phyloP scores from a whole-genome alignment of 2,329 filamentous ascomycete genomes.

The Emergomyces pasteurianus region DNA sequence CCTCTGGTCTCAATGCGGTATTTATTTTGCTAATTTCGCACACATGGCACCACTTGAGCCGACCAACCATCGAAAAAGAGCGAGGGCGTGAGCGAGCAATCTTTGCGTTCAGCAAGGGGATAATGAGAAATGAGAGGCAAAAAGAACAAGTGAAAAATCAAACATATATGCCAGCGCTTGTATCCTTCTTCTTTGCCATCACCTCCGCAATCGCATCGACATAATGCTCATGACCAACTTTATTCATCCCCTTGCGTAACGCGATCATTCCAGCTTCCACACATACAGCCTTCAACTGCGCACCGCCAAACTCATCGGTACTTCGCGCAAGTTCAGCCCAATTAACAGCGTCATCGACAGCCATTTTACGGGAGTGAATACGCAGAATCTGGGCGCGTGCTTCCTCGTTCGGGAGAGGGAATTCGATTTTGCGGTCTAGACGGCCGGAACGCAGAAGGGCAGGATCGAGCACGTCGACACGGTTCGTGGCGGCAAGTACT shows the following conservation, averaged over 20 bases:
- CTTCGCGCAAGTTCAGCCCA: slow-evolving; percentile 91
- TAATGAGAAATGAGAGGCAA: neutral
- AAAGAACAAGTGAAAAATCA: slow-evolving; percentile 9
- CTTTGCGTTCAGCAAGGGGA: neutral
- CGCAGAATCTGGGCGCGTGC: slow-evolving; percentile 91
- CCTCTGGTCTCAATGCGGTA: neutral
- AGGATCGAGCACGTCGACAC: slow-evolving; percentile 85
- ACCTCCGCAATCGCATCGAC: slow-evolving; percentile 97
- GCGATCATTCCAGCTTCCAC: slow-evolving; percentile 99
- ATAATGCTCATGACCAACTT: slow-evolving; percentile 96
- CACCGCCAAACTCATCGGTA: slow-evolving; percentile 96
- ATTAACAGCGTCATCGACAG: slow-evolving; percentile 82
- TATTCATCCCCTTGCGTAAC: slow-evolving; percentile 81
- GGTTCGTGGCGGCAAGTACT: slow-evolving; percentile 87
- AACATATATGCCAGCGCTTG: slow-evolving; percentile 35
- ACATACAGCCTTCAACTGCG: slow-evolving; percentile 95
- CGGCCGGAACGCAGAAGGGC: slow-evolving; percentile 83
- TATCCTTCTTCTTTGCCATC: slow-evolving; percentile 78
- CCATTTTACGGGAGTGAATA: slow-evolving; percentile 98
- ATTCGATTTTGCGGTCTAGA: slow-evolving; percentile 95
- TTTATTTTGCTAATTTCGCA: slow-evolving; percentile 13
- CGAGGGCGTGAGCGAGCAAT: neutral
- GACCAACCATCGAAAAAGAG: slow-evolving; percentile 8
- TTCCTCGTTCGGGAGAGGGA: slow-evolving; percentile 95
- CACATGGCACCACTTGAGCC: slow-evolving; percentile 6